Evolutionary conservation across 805 yeast species (phyloP).

Genomic region (Pichia thaimueangensis): DNA sequence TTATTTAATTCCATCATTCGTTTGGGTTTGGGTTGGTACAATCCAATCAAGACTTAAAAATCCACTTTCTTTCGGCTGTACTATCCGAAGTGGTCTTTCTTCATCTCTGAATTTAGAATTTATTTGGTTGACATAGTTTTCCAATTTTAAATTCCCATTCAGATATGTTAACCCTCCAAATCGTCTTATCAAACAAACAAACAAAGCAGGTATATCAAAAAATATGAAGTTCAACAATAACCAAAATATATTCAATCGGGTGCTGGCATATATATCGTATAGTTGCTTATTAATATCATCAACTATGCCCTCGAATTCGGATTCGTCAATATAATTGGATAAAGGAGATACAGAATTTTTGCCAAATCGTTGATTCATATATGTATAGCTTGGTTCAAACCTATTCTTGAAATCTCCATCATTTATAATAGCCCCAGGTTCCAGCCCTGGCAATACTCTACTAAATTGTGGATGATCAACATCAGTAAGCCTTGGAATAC

Average conservation of each 20-base stretch:
- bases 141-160: conserved; percentile 31
- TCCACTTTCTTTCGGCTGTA: conserved; percentile 48
- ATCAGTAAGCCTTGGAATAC: conserved; percentile 52
- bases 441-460: conserved; percentile 45
- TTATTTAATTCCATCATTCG: no score
- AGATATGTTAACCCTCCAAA: conserved; percentile 15
- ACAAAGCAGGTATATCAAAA: conserved; percentile 17
- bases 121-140: conserved; percentile 31
- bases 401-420: not conserved
- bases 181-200: conserved; percentile 35
- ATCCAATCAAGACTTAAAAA: conserved; percentile 53
- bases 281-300: conserved; percentile 37
- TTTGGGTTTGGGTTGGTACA: conserved; percentile 39
- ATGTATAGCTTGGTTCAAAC: conserved; percentile 34
- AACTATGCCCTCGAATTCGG: conserved; percentile 39
- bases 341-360: conserved; percentile 48
- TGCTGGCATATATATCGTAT: conserved; percentile 29
- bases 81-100: conserved; percentile 31
- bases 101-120: conserved; percentile 25
- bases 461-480: conserved; percentile 51
- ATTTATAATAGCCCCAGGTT: not conserved
- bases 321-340: conserved; percentile 28
- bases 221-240: conserved; percentile 37
- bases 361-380: conserved; percentile 39
- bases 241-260: conserved; percentile 26